phyloP scores from a whole-genome alignment of 805 yeast species.

The Cyberlindnera mississippiensis region DNA sequence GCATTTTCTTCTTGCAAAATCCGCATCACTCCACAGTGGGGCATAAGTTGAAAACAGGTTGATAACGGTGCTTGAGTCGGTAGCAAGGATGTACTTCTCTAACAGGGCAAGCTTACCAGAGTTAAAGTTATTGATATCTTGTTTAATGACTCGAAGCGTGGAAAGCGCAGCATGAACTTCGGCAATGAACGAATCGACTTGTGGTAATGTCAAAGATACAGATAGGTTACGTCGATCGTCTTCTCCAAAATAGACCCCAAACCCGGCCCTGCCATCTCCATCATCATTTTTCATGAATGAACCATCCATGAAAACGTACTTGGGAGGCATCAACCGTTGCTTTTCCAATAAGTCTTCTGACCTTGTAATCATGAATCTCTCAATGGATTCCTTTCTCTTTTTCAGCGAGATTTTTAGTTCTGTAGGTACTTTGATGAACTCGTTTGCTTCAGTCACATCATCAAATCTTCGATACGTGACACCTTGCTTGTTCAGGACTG shows the following conservation, averaged over 20 bases:
- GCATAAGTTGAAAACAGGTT: constrained; percentile 57
- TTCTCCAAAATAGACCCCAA: constrained; percentile 69
- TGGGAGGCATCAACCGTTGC: constrained; percentile 9
- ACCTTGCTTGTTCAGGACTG: constrained; percentile 31
- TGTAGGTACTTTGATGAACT: constrained; percentile 6
- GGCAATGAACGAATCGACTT: constrained; percentile 76
- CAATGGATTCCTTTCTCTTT: background rate
- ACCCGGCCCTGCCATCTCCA: constrained; percentile 45
- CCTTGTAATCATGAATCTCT: constrained; percentile 6
- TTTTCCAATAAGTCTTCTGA: constrained; percentile 2
- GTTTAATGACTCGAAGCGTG: constrained; percentile 45
- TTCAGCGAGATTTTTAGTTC: background rate
- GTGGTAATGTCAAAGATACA: constrained; percentile 40
- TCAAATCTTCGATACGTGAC: constrained; percentile 41
- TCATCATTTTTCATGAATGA: constrained; percentile 50
- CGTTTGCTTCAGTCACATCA: constrained; percentile 11
- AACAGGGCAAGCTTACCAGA: constrained; percentile 15
- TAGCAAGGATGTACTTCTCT: constrained; percentile 40
- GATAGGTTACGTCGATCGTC: constrained; percentile 51
- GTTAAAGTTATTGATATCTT: constrained; percentile 28
- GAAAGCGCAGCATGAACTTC: constrained; percentile 65
- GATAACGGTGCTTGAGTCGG: constrained; percentile 71
- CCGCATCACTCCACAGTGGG: constrained; percentile 49
- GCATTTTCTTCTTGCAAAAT: constrained; percentile 40
- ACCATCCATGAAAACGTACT: constrained; percentile 69